Conservation (phyloP, 495 filamentous ascomycete genomes). For the Penicillium coprophilum region DNA sequence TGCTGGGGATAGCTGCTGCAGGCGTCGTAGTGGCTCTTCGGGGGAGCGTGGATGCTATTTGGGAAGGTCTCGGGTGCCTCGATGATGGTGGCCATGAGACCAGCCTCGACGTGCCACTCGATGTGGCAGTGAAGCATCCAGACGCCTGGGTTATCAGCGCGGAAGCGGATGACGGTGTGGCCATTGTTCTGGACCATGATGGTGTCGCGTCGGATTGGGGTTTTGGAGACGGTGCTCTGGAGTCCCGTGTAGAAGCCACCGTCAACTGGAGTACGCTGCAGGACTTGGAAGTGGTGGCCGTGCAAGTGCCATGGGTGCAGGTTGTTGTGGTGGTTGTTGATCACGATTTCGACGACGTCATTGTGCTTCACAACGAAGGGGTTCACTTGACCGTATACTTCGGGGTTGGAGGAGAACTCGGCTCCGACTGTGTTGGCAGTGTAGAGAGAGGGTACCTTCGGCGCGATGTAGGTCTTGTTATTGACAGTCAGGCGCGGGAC, state of each 20-base stretch:
- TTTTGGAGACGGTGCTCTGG: constrained; percentile 20
- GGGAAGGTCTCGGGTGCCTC: constrained; percentile 48
- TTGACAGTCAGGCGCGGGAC: constrained; percentile 44
- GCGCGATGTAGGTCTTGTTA: constrained; percentile 51
- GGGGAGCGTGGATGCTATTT: constrained; percentile 17
- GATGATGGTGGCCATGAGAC: constrained; percentile 68
- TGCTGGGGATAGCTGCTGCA: constrained; percentile 26
- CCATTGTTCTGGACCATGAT: constrained; percentile 55
- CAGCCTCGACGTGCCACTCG: constrained; percentile 76
- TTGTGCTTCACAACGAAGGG: constrained; percentile 48
- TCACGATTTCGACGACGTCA: constrained; percentile 60
- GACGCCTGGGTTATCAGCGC: constrained; percentile 71
- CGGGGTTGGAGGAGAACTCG: constrained; percentile 54
- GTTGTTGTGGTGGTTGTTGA: constrained; percentile 63
- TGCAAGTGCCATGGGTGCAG: constrained; percentile 68
- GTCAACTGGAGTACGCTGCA: constrained; percentile 42
- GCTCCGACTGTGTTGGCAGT: constrained; percentile 52
- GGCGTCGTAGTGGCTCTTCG: constrained; percentile 24
- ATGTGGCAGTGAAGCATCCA: constrained; percentile 83
- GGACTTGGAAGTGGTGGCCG: constrained; percentile 55
- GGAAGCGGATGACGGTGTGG: constrained; percentile 64
- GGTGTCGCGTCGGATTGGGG: constrained; percentile 52
- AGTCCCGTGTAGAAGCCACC: constrained; percentile 44
- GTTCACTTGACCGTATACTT: constrained; percentile 36
- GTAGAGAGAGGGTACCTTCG: constrained; percentile 76